Percentiles rank a stretch among this genome's conserved stretches.
phyloP scores from a whole-genome alignment of 768 basidiomycete species.

The Tulasnella sp. region DNA sequence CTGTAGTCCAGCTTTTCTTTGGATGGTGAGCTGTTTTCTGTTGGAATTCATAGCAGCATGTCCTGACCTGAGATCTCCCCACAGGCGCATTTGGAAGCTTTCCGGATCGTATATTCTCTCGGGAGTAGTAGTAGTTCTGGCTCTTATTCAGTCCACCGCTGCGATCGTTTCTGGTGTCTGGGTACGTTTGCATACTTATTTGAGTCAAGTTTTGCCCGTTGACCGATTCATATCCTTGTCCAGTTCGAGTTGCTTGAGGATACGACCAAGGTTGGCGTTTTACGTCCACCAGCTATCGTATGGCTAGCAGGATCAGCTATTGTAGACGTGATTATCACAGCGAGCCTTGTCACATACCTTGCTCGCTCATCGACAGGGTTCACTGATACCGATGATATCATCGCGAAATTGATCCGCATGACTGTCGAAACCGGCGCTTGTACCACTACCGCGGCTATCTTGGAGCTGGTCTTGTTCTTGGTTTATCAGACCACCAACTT shows the following conservation, averaged over 20 bases:
- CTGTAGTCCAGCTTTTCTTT: conserved; percentile 15
- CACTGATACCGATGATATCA: conserved; percentile 7
- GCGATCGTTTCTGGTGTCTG: conserved; percentile 12
- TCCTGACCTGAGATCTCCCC: not conserved
- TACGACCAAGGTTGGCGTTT: conserved; percentile 13
- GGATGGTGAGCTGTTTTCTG: conserved; percentile 1
- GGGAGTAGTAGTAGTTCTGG: not conserved
- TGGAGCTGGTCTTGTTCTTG: conserved; percentile 15
- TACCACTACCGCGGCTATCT: conserved; percentile 13
- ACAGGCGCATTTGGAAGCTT: conserved; percentile 15
- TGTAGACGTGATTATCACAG: conserved; percentile 12
- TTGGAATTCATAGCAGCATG: not conserved
- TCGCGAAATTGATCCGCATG: conserved; percentile 11
- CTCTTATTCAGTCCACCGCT: conserved; percentile 11
- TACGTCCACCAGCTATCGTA: conserved; percentile 10
- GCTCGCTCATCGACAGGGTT: conserved; percentile 7
- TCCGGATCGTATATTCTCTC: not conserved
- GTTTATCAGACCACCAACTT: conserved; percentile 12
- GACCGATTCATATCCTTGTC: not conserved
- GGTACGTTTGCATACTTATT: not conserved
- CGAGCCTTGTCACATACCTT: conserved; percentile 5
- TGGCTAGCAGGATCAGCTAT: conserved; percentile 16
- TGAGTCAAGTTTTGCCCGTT: not conserved
- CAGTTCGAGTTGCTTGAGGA: conserved; percentile 14
- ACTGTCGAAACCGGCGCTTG: conserved; percentile 16